A percentile compares a stretch with the other conserved stretches of the same genome.
Evolutionary conservation across 768 basidiomycete species (phyloP).

Genomic region (Rhodotorula toruloides): DNA sequence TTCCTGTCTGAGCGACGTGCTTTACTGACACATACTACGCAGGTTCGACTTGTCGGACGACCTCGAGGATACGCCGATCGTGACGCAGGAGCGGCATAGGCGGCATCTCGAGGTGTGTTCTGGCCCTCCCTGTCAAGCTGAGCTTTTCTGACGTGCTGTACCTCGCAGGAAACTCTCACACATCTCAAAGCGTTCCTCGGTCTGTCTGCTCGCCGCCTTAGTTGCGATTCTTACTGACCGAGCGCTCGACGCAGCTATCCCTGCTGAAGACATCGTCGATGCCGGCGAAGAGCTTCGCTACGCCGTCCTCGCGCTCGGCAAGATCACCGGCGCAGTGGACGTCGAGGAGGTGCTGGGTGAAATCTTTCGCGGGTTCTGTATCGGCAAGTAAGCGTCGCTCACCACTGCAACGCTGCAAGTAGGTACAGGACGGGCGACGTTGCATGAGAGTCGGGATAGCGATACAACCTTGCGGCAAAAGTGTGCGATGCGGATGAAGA

Average conservation of each 20-base stretch:
- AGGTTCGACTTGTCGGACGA: slow-evolving; percentile 42
- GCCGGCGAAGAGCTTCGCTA: slow-evolving; percentile 84
- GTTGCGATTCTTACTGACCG: too few relatives aligned
- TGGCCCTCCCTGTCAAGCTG: neutral
- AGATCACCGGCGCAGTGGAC: slow-evolving; percentile 72
- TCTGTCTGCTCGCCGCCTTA: slow-evolving; percentile 44
- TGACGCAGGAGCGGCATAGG: slow-evolving; percentile 75
- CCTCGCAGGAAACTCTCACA: neutral
- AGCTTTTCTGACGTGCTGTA: neutral
- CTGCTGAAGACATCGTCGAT: slow-evolving; percentile 64
- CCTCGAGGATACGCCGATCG: slow-evolving; percentile 54
- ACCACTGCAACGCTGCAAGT: neutral
- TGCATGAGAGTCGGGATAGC: neutral
- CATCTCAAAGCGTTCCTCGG: slow-evolving; percentile 59
- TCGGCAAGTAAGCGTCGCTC: slow-evolving; percentile 59
- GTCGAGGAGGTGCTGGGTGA: slow-evolving; percentile 77
- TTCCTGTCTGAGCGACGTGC: neutral
- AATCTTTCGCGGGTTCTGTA: slow-evolving; percentile 81
- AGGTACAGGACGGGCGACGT: neutral
- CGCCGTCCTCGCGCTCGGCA: slow-evolving; percentile 74
- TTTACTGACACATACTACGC: neutral
- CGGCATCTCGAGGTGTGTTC: slow-evolving; percentile 58
- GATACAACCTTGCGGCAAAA: too few relatives aligned
- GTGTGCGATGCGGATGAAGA: neutral
- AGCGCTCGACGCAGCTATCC: slow-evolving; percentile 55